Conservation (phyloP, 495 filamentous ascomycete species). For the Usnea hakonensis region DNA sequence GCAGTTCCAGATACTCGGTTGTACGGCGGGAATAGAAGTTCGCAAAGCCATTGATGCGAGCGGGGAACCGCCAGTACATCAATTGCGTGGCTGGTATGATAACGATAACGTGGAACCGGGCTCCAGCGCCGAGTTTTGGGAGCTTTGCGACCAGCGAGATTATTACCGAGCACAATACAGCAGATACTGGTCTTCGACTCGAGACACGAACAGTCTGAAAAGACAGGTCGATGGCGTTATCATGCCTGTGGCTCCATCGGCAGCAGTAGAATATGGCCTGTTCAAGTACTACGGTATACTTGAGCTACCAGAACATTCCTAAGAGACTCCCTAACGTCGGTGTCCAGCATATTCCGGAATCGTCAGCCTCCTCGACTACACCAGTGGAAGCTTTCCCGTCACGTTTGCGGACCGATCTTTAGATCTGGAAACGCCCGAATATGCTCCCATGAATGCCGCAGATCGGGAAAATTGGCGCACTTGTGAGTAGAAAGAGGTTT, state of each 20-base stretch:
- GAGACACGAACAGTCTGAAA: background rate
- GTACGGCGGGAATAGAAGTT: constrained; percentile 30
- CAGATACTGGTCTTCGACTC: constrained; percentile 35
- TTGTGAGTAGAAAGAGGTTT: constrained; percentile 23
- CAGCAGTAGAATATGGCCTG: constrained; percentile 37
- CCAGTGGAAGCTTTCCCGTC: constrained; percentile 38
- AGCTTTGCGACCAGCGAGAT: constrained; percentile 14
- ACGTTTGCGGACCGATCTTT: constrained; percentile 36
- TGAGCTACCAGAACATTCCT: background rate
- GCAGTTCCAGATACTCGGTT: constrained; percentile 33
- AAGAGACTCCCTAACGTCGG: no score
- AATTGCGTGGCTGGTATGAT: constrained; percentile 24
- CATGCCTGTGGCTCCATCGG: constrained; percentile 43
- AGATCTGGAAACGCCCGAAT: constrained; percentile 27
- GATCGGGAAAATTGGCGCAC: constrained; percentile 34
- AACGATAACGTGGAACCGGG: background rate
- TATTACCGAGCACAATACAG: constrained; percentile 28
- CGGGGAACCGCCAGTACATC: constrained; percentile 37
- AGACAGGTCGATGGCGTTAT: constrained; percentile 47
- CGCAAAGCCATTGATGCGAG: constrained; percentile 33
- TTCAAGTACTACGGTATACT: constrained; percentile 24
- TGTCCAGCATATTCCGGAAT: constrained; percentile 29
- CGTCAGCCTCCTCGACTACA: constrained; percentile 41
- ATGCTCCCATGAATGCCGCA: constrained; percentile 29
- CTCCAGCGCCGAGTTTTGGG: constrained; percentile 21